Evolutionary conservation across 139 green algal species (phyloP), one percentile per base, ranked within the genome.

Genomic region (Volvox africanus): DNA sequence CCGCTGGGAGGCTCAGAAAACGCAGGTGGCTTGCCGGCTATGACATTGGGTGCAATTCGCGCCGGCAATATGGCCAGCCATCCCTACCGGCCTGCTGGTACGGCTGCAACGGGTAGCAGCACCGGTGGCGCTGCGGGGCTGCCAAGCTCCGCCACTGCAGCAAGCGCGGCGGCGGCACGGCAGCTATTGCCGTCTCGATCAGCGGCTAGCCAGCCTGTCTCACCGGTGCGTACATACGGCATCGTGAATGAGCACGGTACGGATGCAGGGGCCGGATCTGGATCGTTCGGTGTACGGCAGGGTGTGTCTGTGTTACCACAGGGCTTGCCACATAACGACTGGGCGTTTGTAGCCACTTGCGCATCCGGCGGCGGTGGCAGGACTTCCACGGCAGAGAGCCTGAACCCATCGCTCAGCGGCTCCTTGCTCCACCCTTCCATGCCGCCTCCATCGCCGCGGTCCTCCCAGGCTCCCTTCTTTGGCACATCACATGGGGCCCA

Each of bases 271-370:
- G 44, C 44, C 65, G 65, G 65, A 24, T 12, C 65, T 28, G 65
- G 9, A 24, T 9, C 44, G 44, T 55, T 24, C 65, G 65, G 65
- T 24, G 65, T 73, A 73, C 65, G 65, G 65, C 65, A 28, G 1
- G 81, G 30, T 20, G 12, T 77, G n/a, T 61, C 81, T n/a, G 61
- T 33, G 61, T 32, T 87, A 32, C 28, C 81, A 11, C 81, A 22
- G 13, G 61, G 81, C 0, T 32, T 87, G 30, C n/a, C 81, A 32
- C 61, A 61, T 2, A 67, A 33, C 12, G 86, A 90, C 50, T 90
- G 86, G 86, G 76, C 86, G 30, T 90, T 90, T 19, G 84, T 19
- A 26, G 62, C 62, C 76, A 26, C 36, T 85, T 32, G n/a, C 6
- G 50, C 22, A 33, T 21, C 61, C 1, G 65, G 14, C 67, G 33